Evolutionary conservation across 1,284 basidiomycete genomes (phyloP), one percentile per base, ranked within the genome.

Genomic region (Tilletia caries): DNA sequence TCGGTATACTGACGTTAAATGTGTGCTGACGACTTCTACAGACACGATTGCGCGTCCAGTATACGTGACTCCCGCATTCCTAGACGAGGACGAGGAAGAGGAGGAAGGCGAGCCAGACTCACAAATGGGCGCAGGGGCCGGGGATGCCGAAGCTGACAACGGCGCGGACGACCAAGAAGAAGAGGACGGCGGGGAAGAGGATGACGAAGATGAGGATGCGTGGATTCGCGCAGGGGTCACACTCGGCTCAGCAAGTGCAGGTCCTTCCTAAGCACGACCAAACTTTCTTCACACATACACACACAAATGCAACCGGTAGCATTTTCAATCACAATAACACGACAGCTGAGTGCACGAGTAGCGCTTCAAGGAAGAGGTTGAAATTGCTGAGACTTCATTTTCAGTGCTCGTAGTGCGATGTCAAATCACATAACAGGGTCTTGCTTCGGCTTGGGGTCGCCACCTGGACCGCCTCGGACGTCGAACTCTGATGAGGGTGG

Each of bases 401-500:
- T 41, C 37, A 41, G 37, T 15, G 8, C 10, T 41, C 37, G 37
- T 41, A 10, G 37, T 41, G n/a, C n/a, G n/a, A n/a, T 29, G 20
- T 15, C 12, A 25, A 8, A 10, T 71, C 72, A 78, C 43, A 78
- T 48, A 10, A 68, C 66, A 12, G 76, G 76, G 34, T 78, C 71
- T 50, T 76, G 75, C n/a, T 76, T 52, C 15, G 76, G 76, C 68
- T 73, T 70, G 73, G 71, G 69, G 20, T 70, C 62, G n/a, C 72
- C 73, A 37, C 76, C 76, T 44, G 76, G 76, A 29, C 76, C 76
- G 2, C 76, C 76, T 15, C 75, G 72, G 23, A 43, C 34, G 70
- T 76, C 76, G 69, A 72, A 73, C 58, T 76, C 76, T 78, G 69
- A 34, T 43, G 18, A 32, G 1, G 33, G 10, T n/a, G 13, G 20